Base-by-base conservation (phyloP, 306 rosid species). In the Vicia faba region DNA sequence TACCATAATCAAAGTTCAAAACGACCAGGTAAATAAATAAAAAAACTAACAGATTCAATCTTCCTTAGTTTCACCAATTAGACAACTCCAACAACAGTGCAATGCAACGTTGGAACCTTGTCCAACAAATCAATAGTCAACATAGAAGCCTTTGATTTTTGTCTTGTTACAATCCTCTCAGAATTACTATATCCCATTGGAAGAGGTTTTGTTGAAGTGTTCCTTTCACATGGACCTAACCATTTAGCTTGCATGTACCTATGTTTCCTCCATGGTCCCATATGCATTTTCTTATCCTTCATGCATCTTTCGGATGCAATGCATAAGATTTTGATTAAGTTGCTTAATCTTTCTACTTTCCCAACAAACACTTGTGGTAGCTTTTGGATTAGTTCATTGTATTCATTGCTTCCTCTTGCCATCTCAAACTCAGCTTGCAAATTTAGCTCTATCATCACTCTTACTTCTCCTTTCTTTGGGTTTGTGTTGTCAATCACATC, bases 181-280 rank as follows among this genome's bases (percentile, higher is more conserved):
- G 59, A 7, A 20, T 45, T 33, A 33, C 38, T 19, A 28, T 51
- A 29, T 39, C 62, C 79, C 70, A 79, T 62, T 0, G 88, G 49
- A 3, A 83, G 31, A 0, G 69, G 69, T 2, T 80, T 75, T 6
- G 78, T 38, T 16, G 84, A 73, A 45, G 87, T 64, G 41, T 82
- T 84, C 78, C 96, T 84, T 26, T 89, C 80, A 77, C 87, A 89
- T 11, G 89, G 65, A 11, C 93, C 79, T 2, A 92, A 84, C 97
- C 97, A 92, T 78, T 92, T 92, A 11, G 95, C 86, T 13, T 84
- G 86, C 95, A 92, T 85, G 79, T 92, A 92, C 79, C 65, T 79
- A 19, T 85, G 89, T 79, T 85, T 92, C 66, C 97, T 81, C 97
- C 97, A 92, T 26, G 97, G 97, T 5, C 96, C 97, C 85, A 92